Base-by-base conservation (phyloP, 169 alveolate species). In the Eimeria necatrix region DNA sequence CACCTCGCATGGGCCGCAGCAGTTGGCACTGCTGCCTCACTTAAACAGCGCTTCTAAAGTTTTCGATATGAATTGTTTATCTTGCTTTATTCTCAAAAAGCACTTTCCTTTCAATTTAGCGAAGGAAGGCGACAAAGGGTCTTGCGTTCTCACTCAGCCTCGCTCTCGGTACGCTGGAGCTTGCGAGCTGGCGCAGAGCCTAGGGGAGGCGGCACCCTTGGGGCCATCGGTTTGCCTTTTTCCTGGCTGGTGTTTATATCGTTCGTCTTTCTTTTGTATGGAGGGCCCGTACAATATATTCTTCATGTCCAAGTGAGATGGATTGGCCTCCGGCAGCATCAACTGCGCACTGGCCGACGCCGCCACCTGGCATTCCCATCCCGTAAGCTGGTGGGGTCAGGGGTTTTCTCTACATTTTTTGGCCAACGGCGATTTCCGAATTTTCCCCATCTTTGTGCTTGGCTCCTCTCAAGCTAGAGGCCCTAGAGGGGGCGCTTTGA, bases 301-400 rank as follows among this genome's bases (percentile, higher is more conserved):
- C 22, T n/a, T 32, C 10, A 16, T 16, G 10, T 24, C 10, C 78
- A 68, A 68, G 41, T n/a, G 78, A 20, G 78, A 68, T 68, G 78
- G 78, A 68, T 68, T 68, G 78, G 78, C 48, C 78, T n/a, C 10
- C 78, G 78, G 48, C 78, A 68, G 78, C 51, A 68, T 32, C 78
- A 24, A 16, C 18, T 16, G 78, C 78, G 48, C 78, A 68, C 78
- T n/a, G 78, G 78, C 78, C 78, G 78, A 22, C 78, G 78, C 78
- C 78, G 78, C 78, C 78, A 32, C 26, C 48, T 68, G 78, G 78
- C 78, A 68, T 68, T 48, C 78, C 78, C 22, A 68, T 68, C 78
- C 78, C 78, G 78, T 68, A 48, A 68, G 78, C 78, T 22, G 78
- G 78, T 68, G 78, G 78, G 78, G 78, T 68, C 51, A 12, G 48